phyloP scores from a whole-genome alignment of 176 grass and related monocot species.

The Triticum turgidum region DNA sequence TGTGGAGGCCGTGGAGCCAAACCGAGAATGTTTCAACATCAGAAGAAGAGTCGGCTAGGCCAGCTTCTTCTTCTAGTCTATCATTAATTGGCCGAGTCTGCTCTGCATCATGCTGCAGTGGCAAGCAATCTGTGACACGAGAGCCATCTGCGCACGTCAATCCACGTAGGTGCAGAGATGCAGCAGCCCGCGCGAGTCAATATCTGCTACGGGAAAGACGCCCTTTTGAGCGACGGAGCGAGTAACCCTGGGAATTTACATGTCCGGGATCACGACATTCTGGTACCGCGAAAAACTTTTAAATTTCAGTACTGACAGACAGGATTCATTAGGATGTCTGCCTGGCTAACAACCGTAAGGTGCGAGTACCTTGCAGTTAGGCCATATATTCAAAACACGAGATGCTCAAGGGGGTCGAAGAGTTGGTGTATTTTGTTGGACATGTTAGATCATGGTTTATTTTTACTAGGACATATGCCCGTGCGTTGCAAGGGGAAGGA shows the following conservation, averaged over 20 bases:
- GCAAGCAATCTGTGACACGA: neutral
- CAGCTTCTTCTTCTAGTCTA: neutral
- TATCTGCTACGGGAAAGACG: neutral
- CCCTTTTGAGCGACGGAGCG: neutral
- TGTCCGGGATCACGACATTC: neutral
- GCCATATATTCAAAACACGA: neutral
- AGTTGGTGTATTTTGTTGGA: neutral
- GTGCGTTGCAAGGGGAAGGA: too few relatives aligned
- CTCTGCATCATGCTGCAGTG: conserved; percentile 32
- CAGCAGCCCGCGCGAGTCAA: neutral
- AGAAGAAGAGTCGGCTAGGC: neutral
- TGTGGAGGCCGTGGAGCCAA: neutral
- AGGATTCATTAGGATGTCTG: neutral
- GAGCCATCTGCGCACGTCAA: neutral
- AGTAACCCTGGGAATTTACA: neutral
- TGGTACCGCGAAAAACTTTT: neutral
- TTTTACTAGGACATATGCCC: too few relatives aligned
- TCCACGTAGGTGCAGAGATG: neutral
- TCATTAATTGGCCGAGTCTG: conserved; percentile 1
- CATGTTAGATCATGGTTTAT: neutral
- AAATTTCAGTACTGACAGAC: neutral
- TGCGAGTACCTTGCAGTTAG: neutral
- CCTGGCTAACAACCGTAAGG: neutral
- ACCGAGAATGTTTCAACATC: conserved; percentile 6
- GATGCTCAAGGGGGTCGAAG: neutral